Percentiles rank a stretch among this genome's conserved stretches.
Evolutionary conservation across 1,139 yeast species (phyloP).

Genomic region (Lodderomyces parapsilosis): DNA sequence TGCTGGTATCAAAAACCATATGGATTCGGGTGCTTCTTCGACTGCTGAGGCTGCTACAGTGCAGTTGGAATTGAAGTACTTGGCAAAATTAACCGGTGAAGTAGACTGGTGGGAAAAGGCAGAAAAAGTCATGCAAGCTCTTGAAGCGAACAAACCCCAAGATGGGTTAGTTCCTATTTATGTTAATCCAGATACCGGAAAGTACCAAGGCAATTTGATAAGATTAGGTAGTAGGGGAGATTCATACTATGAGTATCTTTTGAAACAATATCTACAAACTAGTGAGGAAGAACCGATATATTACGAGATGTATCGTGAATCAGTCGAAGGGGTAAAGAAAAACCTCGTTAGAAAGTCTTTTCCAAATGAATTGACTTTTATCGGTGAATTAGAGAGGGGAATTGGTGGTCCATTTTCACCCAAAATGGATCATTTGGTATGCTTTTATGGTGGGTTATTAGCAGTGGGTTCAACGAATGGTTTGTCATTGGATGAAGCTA

Average conservation of each 20-base stretch:
- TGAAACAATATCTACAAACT: conserved; percentile 85
- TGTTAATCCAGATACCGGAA: conserved; percentile 73
- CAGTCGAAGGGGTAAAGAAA: conserved; percentile 68
- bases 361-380: conserved; percentile 64
- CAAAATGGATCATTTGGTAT: conserved; percentile 93
- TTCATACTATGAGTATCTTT: conserved; percentile 85
- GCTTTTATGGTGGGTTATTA: conserved; percentile 87
- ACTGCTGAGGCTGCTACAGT: conserved; percentile 91
- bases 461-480: conserved; percentile 90
- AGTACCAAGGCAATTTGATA: conserved; percentile 61
- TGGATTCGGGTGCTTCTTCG: conserved; percentile 64
- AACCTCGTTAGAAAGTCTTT: conserved; percentile 59
- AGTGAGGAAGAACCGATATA: conserved; percentile 59
- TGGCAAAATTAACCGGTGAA: conserved; percentile 80
- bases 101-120: conserved; percentile 72
- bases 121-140: conserved; percentile 66
- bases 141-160: conserved; percentile 55
- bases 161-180: conserved; percentile 85
- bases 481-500: conserved; percentile 43
- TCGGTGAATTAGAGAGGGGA: conserved; percentile 81
- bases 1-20: conserved; percentile 59
- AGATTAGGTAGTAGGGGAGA: conserved; percentile 91
- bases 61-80: conserved; percentile 84
- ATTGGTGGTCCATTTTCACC: conserved; percentile 56
- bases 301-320: conserved; percentile 72